Conservation (phyloP, 768 basidiomycete species). For the Leccinellum luteum region DNA sequence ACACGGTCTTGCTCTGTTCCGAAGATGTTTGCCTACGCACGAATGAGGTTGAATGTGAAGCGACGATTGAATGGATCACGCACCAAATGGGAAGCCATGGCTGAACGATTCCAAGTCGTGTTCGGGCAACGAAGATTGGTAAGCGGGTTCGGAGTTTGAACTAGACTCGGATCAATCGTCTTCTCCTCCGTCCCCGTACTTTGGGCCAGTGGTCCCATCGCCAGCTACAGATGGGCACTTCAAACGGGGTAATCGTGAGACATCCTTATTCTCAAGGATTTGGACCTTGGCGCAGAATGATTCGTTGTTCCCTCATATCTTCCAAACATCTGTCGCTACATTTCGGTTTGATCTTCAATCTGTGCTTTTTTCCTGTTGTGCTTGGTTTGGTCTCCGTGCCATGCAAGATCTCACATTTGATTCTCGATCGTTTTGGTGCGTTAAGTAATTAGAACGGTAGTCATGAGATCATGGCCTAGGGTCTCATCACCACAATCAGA, state of each 20-base stretch:
- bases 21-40: conserved; percentile 83
- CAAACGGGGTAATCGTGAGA: neutral
- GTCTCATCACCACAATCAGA: neutral
- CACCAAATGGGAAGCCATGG: conserved; percentile 78
- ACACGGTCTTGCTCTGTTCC: conserved; percentile 94
- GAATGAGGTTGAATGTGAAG: conserved; percentile 1
- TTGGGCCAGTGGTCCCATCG: neutral
- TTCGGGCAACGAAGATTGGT: conserved; percentile 10
- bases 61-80: conserved; percentile 4
- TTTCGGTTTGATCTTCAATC: neutral
- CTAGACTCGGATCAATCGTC: too few relatives aligned
- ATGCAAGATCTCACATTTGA: neutral
- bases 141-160: conserved; percentile 26
- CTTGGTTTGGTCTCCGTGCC: neutral
- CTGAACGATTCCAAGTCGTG: neutral
- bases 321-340: too few relatives aligned
- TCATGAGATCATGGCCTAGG: too few relatives aligned
- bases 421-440: neutral
- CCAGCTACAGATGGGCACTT: neutral
- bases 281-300: neutral
- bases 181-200: too few relatives aligned
- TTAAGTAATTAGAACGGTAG: too few relatives aligned
- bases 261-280: neutral
- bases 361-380: neutral
- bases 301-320: neutral